Evolutionary conservation across 352 stramenopile genomes (phyloP), one percentile per base, ranked within the genome.

Genomic region (Plasmopara halstedii): DNA sequence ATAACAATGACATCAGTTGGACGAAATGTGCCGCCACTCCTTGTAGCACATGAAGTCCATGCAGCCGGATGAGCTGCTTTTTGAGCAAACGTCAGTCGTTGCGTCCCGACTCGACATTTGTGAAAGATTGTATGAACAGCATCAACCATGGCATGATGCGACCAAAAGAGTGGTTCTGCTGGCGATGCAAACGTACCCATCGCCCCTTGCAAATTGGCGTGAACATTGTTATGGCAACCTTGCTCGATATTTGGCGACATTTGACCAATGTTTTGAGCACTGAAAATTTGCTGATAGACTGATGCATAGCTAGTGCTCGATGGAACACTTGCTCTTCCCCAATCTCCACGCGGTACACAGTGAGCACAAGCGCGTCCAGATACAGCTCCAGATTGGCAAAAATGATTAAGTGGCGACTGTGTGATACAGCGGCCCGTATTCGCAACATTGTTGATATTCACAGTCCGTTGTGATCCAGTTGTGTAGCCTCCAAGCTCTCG

Each of bases 121-220:
- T 85, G 64, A 59, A 84, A 88, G 23, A 87, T 51, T 6, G 56
- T 52, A 47, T 85, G 69, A 9, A 91, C 50, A 22, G 70, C 32
- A 40, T 91, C 80, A 4, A 91, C 52, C 47, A 69, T 82, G 1
- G 70, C 60, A 53, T 91, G 80, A 41, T 87, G 73, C 18, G 74
- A 88, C 64, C 65, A 91, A 50, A 91, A 91, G 18, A 91, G 54
- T 9, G 76, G 76, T 29, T 91, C 79, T 0, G 61, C 23, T 0
- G 77, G 71, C 8, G 74, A 70, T 21, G 62, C 54, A 39, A 84
- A 75, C 2, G 64, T 73, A 2, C 51, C 48, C 65, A 91, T 88
- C 6, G 61, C 67, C 10, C 61, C 53, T n/a, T 14, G 64, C 9
- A 88, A 48, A 18, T 59, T 58, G 3, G 52, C 56, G 58, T 91